Percentiles rank a stretch among this genome's conserved stretches.
Conservation (phyloP, 148 eudicot genomes). For the Rhododendron williamsianum region DNA sequence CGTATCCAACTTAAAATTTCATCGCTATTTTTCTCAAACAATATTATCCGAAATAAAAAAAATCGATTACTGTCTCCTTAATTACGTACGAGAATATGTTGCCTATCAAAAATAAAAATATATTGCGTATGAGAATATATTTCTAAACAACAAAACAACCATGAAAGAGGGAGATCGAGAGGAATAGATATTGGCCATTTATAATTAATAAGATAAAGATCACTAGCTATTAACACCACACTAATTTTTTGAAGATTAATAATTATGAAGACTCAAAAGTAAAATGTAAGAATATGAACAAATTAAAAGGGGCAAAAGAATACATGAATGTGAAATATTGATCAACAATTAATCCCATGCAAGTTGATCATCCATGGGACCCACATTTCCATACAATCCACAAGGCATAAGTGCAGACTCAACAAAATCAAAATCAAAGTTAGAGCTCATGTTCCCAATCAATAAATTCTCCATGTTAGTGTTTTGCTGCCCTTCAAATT, state of each 20-base stretch:
- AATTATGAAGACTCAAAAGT: neutral
- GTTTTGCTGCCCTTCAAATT: neutral
- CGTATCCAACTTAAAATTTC: no score
- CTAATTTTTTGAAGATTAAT: neutral
- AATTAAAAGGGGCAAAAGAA: neutral
- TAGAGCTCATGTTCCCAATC: conserved; percentile 17
- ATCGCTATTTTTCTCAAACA: neutral
- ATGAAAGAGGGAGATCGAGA: neutral
- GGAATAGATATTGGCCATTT: neutral
- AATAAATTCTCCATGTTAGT: conserved; percentile 14
- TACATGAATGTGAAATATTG: neutral
- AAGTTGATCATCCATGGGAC: conserved; percentile 31
- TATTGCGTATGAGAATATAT: neutral
- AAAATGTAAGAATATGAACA: neutral
- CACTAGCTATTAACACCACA: neutral
- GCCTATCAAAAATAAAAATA: no score
- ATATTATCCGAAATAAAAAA: neutral
- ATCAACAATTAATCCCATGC: conserved; percentile 33
- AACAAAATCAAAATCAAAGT: conserved; percentile 35
- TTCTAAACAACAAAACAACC: neutral
- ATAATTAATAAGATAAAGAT: neutral
- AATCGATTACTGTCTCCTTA: neutral
- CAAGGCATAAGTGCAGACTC: conserved; percentile 36
- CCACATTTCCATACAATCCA: conserved; percentile 24
- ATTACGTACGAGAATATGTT: no score